Evolutionary conservation across 129 eudicot species (phyloP), one percentile per base, ranked within the genome.

Genomic region (Calendula officinalis): DNA sequence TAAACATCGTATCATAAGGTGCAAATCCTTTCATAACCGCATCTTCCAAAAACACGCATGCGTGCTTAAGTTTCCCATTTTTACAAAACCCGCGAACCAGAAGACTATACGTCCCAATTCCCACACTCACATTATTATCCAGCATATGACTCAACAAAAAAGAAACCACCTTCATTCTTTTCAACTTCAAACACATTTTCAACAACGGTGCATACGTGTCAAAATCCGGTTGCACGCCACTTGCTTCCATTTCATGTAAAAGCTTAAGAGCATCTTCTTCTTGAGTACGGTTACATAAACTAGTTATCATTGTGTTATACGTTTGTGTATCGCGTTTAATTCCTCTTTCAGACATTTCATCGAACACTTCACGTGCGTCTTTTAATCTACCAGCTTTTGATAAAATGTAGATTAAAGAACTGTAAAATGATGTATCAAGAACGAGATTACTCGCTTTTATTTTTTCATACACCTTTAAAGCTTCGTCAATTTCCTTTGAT

Each of bases 261-360:
- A 92, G 76, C 75, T 68, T 78, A 9, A 88, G 66, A 0, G 96
- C 89, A 59, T 85, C 71, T 68, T 88, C 99, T 80, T 92, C 99
- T 46, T 75, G 80, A 9, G 63, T 44, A 41, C 57, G 67, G 11
- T 14, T 45, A 42, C 89, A 81, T 32, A 82, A 67, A 64, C 71
- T 73, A 15, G 85, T 30, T 38, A 92, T 92, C 85, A 92, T 78
- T 35, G 85, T 77, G 56, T 76, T 92, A 48, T 75, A 85, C 0
- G 96, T 73, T 5, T 41, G 40, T 3, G 60, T 77, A 77, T 85
- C 81, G 2, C 75, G 89, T 17, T 45, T 34, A 56, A 83, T 70
- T 60, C 88, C 86, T 68, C 64, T 85, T 45, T 54, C 67, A 3
- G 83, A 67, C 95, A 92, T 92, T 67, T 88, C 96, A 36, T 88